These are phyloP conservation scores for Kurtzmaniella quercitrusa DNA, from an alignment of 1,139 yeast species.

Conservation along the genomic window DNA sequence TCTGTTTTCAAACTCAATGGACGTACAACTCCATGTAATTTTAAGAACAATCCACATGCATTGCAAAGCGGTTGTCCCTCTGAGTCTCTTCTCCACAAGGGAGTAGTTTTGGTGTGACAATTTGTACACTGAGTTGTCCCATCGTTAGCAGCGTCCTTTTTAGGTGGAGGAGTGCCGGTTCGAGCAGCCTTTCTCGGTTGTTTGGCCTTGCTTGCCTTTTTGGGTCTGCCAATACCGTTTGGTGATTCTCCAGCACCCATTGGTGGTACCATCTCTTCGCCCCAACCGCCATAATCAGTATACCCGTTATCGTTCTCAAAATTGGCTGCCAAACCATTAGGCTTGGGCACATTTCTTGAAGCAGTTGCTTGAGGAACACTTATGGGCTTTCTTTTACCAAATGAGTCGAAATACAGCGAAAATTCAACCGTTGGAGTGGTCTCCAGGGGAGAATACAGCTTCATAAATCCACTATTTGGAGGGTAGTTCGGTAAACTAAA, in stretches of 20 bases:
- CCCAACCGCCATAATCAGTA: not conserved
- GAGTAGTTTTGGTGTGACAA: conserved; percentile 55
- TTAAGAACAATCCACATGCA: conserved; percentile 57
- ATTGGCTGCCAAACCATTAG: not conserved
- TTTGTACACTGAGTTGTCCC: conserved; percentile 35
- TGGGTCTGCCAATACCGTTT: not conserved
- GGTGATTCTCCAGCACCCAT: not conserved
- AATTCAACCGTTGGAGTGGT: not conserved
- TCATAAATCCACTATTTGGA: not conserved
- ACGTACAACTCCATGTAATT: conserved; percentile 54
- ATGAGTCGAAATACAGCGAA: conserved; percentile 1
- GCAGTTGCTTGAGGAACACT: not conserved
- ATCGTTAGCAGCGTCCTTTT: conserved; percentile 6
- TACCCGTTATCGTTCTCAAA: not conserved
- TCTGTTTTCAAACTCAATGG: conserved; percentile 77
- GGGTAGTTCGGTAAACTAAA: conserved; percentile 1
- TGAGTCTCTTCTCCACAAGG: conserved; percentile 56
- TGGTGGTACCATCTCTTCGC: conserved; percentile 2
- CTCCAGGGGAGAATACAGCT: not conserved
- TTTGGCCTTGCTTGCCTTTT: conserved; percentile 7
- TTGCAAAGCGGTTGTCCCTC: conserved; percentile 54
- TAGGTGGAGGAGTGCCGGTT: not conserved
- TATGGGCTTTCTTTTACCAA: not conserved
- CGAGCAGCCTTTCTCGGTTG: conserved; percentile 3
- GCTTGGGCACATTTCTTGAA: not conserved